These are phyloP conservation scores for Penicillium sp. DNA, from an alignment of 2,329 filamentous ascomycete genomes.

Conservation along the genomic window DNA sequence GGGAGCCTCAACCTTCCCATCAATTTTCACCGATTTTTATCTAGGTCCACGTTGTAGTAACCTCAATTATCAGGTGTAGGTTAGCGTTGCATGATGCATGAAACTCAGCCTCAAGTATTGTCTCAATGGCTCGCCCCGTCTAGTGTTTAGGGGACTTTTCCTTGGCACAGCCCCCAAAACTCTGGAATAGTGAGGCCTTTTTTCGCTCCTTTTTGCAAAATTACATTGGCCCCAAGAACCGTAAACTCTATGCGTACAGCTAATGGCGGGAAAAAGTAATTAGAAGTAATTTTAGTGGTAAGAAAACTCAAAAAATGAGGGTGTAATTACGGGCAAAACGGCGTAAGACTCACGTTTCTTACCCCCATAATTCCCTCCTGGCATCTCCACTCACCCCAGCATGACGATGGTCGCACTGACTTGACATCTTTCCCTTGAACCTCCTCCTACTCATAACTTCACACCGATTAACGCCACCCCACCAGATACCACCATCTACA, in stretches of 20 bases:
- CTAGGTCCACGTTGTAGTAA: no score
- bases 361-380: slow-evolving; percentile 22
- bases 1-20: neutral
- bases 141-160: neutral
- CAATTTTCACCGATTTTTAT: neutral
- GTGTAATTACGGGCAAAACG: slow-evolving; percentile 12
- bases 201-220: neutral
- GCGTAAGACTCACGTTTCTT: slow-evolving; percentile 18
- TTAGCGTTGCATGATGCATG: neutral
- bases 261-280: neutral
- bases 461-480: neutral
- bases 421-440: slow-evolving; percentile 4
- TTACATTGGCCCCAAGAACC: neutral
- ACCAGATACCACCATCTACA: neutral
- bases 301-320: slow-evolving; percentile 1
- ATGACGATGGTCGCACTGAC: slow-evolving; percentile 32
- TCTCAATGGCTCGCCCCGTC: neutral
- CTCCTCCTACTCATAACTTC: slow-evolving; percentile 1
- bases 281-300: neutral
- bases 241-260: neutral
- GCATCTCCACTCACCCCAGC: slow-evolving; percentile 32
- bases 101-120: neutral
- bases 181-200: neutral
- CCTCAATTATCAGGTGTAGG: neutral
- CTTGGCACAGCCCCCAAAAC: neutral